Evolutionary conservation across 768 basidiomycete species (phyloP).

Genomic region (Harrya chromipes): DNA sequence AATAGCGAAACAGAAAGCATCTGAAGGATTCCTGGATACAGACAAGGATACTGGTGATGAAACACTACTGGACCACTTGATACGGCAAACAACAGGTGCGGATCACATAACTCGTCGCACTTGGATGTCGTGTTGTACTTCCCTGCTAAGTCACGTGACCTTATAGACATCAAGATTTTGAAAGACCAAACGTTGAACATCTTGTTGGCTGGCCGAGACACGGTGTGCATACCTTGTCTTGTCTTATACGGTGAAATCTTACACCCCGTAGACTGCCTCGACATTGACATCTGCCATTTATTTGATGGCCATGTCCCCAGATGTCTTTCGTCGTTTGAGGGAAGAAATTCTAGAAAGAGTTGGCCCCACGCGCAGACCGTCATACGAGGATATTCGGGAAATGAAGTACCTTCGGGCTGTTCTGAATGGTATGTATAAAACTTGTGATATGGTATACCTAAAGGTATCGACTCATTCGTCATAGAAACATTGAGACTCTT

Average conservation of each 20-base stretch:
- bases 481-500: conserved; percentile 34
- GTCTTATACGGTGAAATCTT: not conserved
- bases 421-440: conserved; percentile 36
- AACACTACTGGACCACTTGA: conserved; percentile 42
- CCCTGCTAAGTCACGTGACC: not conserved
- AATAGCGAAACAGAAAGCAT: conserved; percentile 22
- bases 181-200: conserved; percentile 44
- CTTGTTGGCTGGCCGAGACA: conserved; percentile 44
- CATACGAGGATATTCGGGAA: conserved; percentile 40
- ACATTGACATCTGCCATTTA: conserved; percentile 45
- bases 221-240: conserved; percentile 24
- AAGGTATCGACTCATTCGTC: not conserved
- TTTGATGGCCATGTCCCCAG: conserved; percentile 44
- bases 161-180: conserved; percentile 31
- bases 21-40: conserved; percentile 1
- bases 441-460: not conserved
- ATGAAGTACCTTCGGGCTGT: conserved; percentile 45
- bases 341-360: conserved; percentile 41
- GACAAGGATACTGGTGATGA: conserved; percentile 27
- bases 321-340: conserved; percentile 38
- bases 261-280: conserved; percentile 38
- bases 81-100: conserved; percentile 38
- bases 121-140: not conserved
- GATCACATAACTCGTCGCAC: not conserved
- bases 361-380: conserved; percentile 34